Base-by-base conservation (phyloP, 1,284 basidiomycete genomes). In the Chalciporus piperatoides region DNA sequence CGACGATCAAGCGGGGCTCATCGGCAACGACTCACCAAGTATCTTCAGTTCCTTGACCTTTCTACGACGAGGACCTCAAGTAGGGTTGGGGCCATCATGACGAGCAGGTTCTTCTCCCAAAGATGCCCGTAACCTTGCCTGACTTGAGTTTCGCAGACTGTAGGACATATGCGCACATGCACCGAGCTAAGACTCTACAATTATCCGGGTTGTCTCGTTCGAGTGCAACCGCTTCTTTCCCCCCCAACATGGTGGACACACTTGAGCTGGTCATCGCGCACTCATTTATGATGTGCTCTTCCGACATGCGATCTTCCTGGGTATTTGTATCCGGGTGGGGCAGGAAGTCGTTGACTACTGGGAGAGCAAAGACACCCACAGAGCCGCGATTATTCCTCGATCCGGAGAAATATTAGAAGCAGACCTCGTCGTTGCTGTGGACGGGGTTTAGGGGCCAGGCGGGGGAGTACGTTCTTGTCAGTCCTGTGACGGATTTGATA, bases 401-500 rank as follows among this genome's bases (percentile, higher is more conserved):
- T 41, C 30, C 2, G 63, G 61, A 0, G 55, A 61, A 42, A 47
- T n/a, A 14, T 30, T 66, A 7, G 51, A 51, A 6, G 62, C 52
- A 12, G 65, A 70, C 44, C 32, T 66, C 17, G 57, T 71, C 33
- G 53, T 70, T 10, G 61, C 24, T n/a, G 64, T 60, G 1, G 67
- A 69, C 17, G 65, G 68, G 3, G 43, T 66, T 66, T 23, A 61
- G 59, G 43, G 65, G 61, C 38, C 44, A 37, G 15, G 68, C 58
- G 17, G 56, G 59, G 12, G 52, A 56, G 42, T 57, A 58, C 19
- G 61, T 68, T 10, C 47, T 70, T 44, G 65, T 60, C 42, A 37
- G 27, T 38, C 35, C 23, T 17, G 24, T 28, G 38, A 38, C 27
- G 2, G 8, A 19, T 32, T 33, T 30, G 15, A 32, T 51, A 68